Evolutionary conservation across 768 basidiomycete species (phyloP), one percentile per base, ranked within the genome.

Genomic region (Lactarius vividus): DNA sequence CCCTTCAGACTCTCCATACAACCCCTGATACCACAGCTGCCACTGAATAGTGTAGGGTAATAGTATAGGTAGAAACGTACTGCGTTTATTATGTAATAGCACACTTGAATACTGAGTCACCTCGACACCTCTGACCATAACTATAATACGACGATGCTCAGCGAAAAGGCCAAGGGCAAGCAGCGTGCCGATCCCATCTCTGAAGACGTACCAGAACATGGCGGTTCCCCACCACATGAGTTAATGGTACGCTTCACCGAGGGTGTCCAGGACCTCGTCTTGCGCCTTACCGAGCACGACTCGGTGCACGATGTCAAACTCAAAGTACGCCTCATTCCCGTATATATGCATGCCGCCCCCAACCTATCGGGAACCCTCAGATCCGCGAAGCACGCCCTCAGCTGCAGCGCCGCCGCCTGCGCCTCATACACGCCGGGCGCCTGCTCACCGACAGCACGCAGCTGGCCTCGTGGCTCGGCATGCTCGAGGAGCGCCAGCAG

Each of bases 191-290:
- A 83, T 52, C 86, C 85, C 10, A 46, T 61, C 8, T 74, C 77
- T 37, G 70, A 72, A 29, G 71, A 71, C 4, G 69, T 69, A 20
- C 68, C 70, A 15, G 61, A 72, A 10, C 68, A 64, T 33, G 28
- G 33, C 29, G 10, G 39, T 18, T 28, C 70, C 0, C 66, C 29
- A 11, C 62, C 72, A 55, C 83, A 86, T 70, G 81, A 83, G 57
- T 77, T 95, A 26, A 87, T 88, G 57, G 84, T 98, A 53, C 86
- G 96, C 15, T 98, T 98, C 78, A 92, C 93, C 1, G 94, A 96
- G 70, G 94, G 93, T 11, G 76, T 85, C 9, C 83, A 85, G 5
- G 92, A 94, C 74, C 79, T 96, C 11, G 82, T 83, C 4, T 71
- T 97, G 35, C 78, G 80, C 65, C 83, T 96, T 8, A 78, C 79